Conservation (phyloP, 2,329 filamentous ascomycete genomes). For the Penicillium italicum region DNA sequence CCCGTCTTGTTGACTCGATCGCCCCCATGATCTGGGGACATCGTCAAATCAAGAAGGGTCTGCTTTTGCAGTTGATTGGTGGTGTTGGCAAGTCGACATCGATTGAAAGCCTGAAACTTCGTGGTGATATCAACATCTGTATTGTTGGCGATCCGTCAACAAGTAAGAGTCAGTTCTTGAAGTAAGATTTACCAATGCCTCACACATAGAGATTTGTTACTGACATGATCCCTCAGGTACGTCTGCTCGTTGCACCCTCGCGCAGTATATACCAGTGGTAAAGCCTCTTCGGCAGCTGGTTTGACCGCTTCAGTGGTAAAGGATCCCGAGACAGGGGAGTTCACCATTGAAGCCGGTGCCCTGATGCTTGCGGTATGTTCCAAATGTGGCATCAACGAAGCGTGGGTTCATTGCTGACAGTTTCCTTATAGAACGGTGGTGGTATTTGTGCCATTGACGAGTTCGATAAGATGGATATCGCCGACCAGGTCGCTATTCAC, state of each 20-base stretch:
- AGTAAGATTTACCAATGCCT: slow-evolving; percentile 50
- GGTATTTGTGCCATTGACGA: slow-evolving; percentile 98
- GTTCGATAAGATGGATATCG: slow-evolving; percentile 99
- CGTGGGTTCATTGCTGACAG: neutral
- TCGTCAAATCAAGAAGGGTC: slow-evolving; percentile 94
- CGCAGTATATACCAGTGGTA: slow-evolving; percentile 95
- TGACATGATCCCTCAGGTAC: slow-evolving; percentile 39
- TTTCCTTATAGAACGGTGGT: slow-evolving; percentile 58
- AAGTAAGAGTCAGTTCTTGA: slow-evolving; percentile 95
- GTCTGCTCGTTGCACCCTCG: slow-evolving; percentile 95
- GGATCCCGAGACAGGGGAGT: slow-evolving; percentile 97
- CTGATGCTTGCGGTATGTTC: slow-evolving; percentile 72
- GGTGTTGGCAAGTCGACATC: slow-evolving; percentile 88
- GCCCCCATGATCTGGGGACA: slow-evolving; percentile 97
- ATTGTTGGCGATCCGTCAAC: slow-evolving; percentile 96
- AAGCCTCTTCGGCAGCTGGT: slow-evolving; percentile 95
- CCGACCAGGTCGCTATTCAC: slow-evolving; percentile 96
- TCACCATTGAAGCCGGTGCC: slow-evolving; percentile 96
- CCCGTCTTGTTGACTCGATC: slow-evolving; percentile 84
- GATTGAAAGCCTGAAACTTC: slow-evolving; percentile 82
- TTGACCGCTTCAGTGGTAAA: slow-evolving; percentile 95
- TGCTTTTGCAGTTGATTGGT: slow-evolving; percentile 91
- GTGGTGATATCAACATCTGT: slow-evolving; percentile 98
- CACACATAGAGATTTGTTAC: neutral
- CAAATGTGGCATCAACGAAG: slow-evolving; percentile 35